These are phyloP conservation scores for Cladophialophora bantiana DNA, from an alignment of 2,329 filamentous ascomycete species.

Conservation along the genomic window DNA sequence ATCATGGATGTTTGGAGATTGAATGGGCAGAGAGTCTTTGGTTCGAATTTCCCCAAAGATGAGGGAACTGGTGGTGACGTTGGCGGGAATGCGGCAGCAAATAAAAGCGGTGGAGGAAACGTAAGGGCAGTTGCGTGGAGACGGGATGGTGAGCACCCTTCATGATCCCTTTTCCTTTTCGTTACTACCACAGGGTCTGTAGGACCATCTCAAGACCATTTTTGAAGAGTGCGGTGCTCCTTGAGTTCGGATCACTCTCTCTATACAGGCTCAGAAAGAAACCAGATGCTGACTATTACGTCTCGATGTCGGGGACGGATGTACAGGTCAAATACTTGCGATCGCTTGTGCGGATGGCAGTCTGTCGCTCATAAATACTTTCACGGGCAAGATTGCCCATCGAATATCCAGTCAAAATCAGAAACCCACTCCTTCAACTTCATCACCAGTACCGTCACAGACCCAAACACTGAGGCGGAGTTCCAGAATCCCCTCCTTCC, in stretches of 20 bases:
- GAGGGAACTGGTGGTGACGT: slow-evolving; percentile 32
- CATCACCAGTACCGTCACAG: slow-evolving; percentile 9
- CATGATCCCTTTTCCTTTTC: slow-evolving; percentile 18
- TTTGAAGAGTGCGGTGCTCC: neutral
- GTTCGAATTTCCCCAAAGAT: slow-evolving; percentile 44
- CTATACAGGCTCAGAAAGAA: neutral
- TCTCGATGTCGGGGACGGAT: neutral
- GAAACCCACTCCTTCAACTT: neutral
- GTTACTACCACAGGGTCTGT: neutral
- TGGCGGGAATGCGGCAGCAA: neutral
- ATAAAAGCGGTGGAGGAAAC: slow-evolving; percentile 45
- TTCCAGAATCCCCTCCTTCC: slow-evolving; percentile 7
- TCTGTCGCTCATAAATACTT: slow-evolving; percentile 77
- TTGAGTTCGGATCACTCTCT: neutral
- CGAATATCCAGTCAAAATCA: slow-evolving; percentile 34
- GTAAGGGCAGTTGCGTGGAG: slow-evolving; percentile 64
- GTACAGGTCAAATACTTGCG: slow-evolving; percentile 74
- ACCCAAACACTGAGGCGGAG: slow-evolving; percentile 13
- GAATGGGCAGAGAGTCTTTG: slow-evolving; percentile 74
- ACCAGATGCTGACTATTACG: neutral
- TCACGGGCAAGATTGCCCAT: slow-evolving; percentile 82
- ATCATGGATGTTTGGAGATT: slow-evolving; percentile 77
- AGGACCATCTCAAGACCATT: neutral
- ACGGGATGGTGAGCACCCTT: slow-evolving; percentile 63
- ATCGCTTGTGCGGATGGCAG: slow-evolving; percentile 83